These are phyloP conservation scores for Tremellales sp. DNA, from an alignment of 1,284 basidiomycete species.

Conservation along the genomic window DNA sequence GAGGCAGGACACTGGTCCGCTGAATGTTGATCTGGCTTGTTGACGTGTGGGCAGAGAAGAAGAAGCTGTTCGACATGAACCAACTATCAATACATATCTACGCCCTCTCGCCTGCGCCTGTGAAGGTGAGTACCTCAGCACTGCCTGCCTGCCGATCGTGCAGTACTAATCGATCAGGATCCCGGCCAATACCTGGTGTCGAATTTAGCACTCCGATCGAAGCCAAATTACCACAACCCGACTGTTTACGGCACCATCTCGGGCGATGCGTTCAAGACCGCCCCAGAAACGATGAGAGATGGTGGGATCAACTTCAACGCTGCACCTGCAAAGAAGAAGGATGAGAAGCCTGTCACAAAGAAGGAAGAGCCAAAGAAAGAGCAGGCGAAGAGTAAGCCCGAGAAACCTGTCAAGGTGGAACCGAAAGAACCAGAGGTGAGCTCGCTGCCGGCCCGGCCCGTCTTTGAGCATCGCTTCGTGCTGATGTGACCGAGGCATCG, in stretches of 20 bases:
- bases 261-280: slow-evolving; percentile 22
- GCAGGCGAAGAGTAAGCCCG: not conserved
- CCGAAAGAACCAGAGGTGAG: slow-evolving; percentile 1
- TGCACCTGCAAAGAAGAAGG: slow-evolving; percentile 4
- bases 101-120: slow-evolving; percentile 25
- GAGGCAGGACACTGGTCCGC: slow-evolving; percentile 3
- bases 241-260: slow-evolving; percentile 35
- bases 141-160: not conserved
- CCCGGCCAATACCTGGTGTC: slow-evolving; percentile 33
- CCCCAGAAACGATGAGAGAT: slow-evolving; percentile 18
- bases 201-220: slow-evolving; percentile 17
- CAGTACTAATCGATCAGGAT: slow-evolving; percentile 27
- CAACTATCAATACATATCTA: slow-evolving; percentile 37
- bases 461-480: no score
- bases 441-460: no score
- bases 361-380: not conserved
- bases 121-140: slow-evolving; percentile 20
- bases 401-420: not conserved
- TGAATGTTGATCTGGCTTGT: not conserved
- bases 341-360: slow-evolving; percentile 3
- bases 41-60: slow-evolving; percentile 31
- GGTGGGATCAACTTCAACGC: slow-evolving; percentile 22
- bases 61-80: slow-evolving; percentile 27
- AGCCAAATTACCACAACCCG: slow-evolving; percentile 20
- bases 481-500: no score